Evolutionary conservation across 164 flowering plant genomes (phyloP), one percentile per base, ranked within the genome.

Genomic region (Kalanchoe fedtschenkoi): DNA sequence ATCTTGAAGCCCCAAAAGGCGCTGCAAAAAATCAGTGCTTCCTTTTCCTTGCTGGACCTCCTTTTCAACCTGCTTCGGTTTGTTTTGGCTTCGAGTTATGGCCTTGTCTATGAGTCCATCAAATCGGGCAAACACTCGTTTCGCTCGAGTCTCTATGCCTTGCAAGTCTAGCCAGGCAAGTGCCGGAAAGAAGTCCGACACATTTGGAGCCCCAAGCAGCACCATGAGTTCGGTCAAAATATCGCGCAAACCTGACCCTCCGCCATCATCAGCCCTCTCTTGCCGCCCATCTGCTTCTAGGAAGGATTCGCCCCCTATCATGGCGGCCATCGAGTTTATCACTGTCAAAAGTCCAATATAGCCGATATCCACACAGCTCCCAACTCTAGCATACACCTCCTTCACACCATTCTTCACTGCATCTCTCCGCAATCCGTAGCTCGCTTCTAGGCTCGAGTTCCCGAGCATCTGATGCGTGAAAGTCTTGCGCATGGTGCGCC

Each of bases 281-380:
- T 73, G 69, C 2, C n/a, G n/a, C n/a, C n/a, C n/a, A n/a, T n/a
- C n/a, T n/a, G n/a, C n/a, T n/a, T 68, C 85, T 34, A 63, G 37
- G 15, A 77, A n/a, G 1, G 80, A 68, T 3, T 74, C 78, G 3
- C 89, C 89, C 86, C 86, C 82, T 65, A 82, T 13, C 78, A 78
- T 80, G 64, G 67, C 72, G 5, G 79, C 78, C 2, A 78, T 61
- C 64, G 75, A 76, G 26, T 78, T 78, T 8, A 80, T 22, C 26
- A 73, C 61, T 0, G 76, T 72, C 66, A 74, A 28, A 54, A 84
- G 78, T 73, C 67, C 62, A 63, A 71, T 72, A 57, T 78, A 80
- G 3, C 85, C 87, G 0, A 85, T 60, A 35, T 79, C 66, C 6
- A 81, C 66, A 15, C 71, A 69, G 22, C n/a, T 17, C 1, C 80